Conservation (phyloP, 2,329 filamentous ascomycete species). For the Colletotrichum incanum region DNA sequence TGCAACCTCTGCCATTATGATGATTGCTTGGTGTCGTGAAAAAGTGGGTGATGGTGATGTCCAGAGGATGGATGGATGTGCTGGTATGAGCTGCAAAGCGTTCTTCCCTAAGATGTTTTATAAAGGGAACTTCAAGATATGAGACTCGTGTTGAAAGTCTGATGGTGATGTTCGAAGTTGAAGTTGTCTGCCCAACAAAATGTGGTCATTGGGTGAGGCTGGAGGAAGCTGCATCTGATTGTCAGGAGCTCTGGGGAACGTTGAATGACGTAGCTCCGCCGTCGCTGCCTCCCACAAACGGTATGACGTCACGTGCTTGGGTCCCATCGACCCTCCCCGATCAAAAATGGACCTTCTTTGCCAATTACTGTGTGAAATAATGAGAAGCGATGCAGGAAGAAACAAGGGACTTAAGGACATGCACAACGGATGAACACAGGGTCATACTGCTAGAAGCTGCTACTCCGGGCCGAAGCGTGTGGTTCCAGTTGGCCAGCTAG, state of each 20-base stretch:
- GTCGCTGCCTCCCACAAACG: slow-evolving; percentile 4
- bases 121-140: neutral
- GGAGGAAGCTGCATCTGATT: slow-evolving; percentile 12
- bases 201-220: slow-evolving; percentile 10
- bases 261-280: slow-evolving; percentile 38
- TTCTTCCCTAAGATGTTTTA: neutral
- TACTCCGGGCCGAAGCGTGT: neutral
- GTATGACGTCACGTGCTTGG: slow-evolving; percentile 39
- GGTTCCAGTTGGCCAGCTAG: neutral
- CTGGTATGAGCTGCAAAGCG: neutral
- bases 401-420: too few species aligned
- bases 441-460: neutral
- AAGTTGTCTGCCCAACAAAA: slow-evolving; percentile 18
- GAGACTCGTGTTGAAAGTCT: neutral
- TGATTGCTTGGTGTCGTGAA: neutral
- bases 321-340: neutral
- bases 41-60: neutral
- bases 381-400: neutral
- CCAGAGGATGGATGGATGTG: neutral
- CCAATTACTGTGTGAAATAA: too few species aligned
- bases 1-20: slow-evolving; percentile 56
- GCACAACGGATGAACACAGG: neutral
- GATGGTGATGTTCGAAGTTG: neutral
- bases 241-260: slow-evolving; percentile 28
- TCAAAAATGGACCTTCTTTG: neutral